Conservation (phyloP, 169 alveolate genomes). For the Babesia divergens region DNA sequence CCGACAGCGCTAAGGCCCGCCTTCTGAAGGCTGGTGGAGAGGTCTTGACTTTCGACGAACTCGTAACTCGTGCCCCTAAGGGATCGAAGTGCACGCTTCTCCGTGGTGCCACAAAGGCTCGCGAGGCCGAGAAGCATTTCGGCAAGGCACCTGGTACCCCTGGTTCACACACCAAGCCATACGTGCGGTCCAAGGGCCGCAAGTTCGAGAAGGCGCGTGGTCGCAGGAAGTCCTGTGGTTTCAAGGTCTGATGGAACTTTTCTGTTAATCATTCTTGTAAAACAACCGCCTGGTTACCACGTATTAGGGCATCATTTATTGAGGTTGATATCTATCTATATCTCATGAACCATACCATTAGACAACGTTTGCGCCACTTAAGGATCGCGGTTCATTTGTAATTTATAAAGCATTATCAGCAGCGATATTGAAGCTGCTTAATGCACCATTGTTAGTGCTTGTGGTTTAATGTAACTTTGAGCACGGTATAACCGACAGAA, state of each 20-base stretch:
- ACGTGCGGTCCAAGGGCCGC: conserved; percentile 89
- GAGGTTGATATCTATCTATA: too few relatives aligned
- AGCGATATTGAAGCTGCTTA: too few relatives aligned
- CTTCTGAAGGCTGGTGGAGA: conserved; percentile 96
- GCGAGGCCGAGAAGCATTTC: conserved; percentile 93
- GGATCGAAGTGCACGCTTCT: conserved; percentile 91
- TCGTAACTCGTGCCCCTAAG: conserved; percentile 89
- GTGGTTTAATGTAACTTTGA: too few relatives aligned
- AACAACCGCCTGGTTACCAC: not conserved
- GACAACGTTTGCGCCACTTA: too few relatives aligned
- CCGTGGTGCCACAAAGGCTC: conserved; percentile 93
- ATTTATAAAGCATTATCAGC: too few relatives aligned
- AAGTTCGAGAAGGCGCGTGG: conserved; percentile 93
- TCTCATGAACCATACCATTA: too few relatives aligned
- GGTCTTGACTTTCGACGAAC: conserved; percentile 95
- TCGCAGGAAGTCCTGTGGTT: conserved; percentile 87
- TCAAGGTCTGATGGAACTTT: conserved; percentile 76
- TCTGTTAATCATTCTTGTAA: not conserved
- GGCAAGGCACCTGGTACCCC: conserved; percentile 94
- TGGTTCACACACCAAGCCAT: conserved; percentile 88
- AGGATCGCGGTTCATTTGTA: too few relatives aligned
- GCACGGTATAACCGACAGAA: too few relatives aligned
- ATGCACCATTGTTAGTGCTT: too few relatives aligned
- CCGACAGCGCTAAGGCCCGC: conserved; percentile 96
- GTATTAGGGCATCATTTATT: too few relatives aligned